Percentiles rank a stretch among this genome's conserved stretches.
Conservation (phyloP, 805 yeast genomes). For the Pichia kluyveri region DNA sequence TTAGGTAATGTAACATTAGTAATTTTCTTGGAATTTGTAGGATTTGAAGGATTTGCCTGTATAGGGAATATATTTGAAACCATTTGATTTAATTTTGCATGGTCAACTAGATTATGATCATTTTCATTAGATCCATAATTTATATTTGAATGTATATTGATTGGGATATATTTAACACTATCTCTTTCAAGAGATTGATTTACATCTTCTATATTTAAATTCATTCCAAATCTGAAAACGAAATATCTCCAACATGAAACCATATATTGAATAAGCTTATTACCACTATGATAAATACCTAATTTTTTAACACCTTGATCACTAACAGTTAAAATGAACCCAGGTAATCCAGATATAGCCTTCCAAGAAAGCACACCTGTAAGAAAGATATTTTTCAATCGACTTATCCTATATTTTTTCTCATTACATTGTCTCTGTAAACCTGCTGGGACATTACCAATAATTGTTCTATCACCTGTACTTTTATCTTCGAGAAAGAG, state of each 20-base stretch:
- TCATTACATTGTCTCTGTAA: constrained; percentile 68
- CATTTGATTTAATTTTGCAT: constrained; percentile 4
- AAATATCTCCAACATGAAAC: constrained; percentile 81
- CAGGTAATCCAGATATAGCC: constrained; percentile 88
- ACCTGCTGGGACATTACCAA: constrained; percentile 84
- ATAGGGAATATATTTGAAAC: constrained; percentile 20
- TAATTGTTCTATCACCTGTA: constrained; percentile 47
- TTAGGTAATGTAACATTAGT: constrained; percentile 19
- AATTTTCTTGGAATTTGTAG: constrained; percentile 11
- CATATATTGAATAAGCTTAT: constrained; percentile 39
- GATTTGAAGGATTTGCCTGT: constrained; percentile 5
- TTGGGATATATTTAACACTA: constrained; percentile 14
- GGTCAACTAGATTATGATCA: background rate
- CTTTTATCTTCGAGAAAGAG: constrained; percentile 39
- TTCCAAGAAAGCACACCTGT: constrained; percentile 77
- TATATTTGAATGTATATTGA: constrained; percentile 10
- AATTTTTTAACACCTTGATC: constrained; percentile 63
- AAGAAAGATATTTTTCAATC: constrained; percentile 56
- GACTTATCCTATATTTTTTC: constrained; percentile 46
- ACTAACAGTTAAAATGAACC: constrained; percentile 69
- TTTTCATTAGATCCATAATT: background rate
- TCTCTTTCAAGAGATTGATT: constrained; percentile 5
- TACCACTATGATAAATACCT: constrained; percentile 44
- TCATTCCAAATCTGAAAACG: constrained; percentile 69
- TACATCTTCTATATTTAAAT: constrained; percentile 26